Evolutionary conservation across 2,329 filamentous ascomycete species (phyloP).

Genomic region (Fonsecaea monophora): DNA sequence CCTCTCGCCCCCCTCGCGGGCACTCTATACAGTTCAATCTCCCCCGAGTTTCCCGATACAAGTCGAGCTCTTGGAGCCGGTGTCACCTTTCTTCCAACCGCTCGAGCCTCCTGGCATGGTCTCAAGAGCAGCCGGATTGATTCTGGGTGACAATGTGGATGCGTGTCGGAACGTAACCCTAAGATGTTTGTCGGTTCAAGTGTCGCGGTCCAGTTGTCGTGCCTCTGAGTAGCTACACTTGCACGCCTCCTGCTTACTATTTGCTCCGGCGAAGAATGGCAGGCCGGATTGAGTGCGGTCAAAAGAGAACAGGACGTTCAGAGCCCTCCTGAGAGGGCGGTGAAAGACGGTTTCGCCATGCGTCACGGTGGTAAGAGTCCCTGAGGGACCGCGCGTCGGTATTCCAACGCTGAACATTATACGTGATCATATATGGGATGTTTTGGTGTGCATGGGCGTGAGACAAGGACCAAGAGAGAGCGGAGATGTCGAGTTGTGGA

Average conservation of each 20-base stretch:
- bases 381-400: constrained; percentile 54
- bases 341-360: constrained; percentile 55
- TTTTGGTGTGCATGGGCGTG: constrained; percentile 54
- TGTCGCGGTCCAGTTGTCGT: constrained; percentile 74
- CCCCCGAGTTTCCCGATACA: constrained; percentile 78
- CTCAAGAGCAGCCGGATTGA: constrained; percentile 51
- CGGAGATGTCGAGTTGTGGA: constrained; percentile 49
- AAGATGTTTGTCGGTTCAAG: constrained; percentile 77
- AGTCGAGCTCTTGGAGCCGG: constrained; percentile 63
- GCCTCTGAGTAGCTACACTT: constrained; percentile 68
- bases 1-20: constrained; percentile 48
- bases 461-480: constrained; percentile 53
- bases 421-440: constrained; percentile 69
- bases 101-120: constrained; percentile 66
- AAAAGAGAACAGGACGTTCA: constrained; percentile 57
- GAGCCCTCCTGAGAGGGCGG: constrained; percentile 47
- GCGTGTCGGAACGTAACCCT: constrained; percentile 96
- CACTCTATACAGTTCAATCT: constrained; percentile 71
- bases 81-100: constrained; percentile 54
- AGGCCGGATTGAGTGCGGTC: constrained; percentile 46
- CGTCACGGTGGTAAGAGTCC: constrained; percentile 50
- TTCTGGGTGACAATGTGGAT: constrained; percentile 59
- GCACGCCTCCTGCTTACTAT: constrained; percentile 42
- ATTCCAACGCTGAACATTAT: constrained; percentile 63
- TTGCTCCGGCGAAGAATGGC: constrained; percentile 43